Base-by-base conservation (phyloP, 345 rosid genomes). In the Angophora floribunda region DNA sequence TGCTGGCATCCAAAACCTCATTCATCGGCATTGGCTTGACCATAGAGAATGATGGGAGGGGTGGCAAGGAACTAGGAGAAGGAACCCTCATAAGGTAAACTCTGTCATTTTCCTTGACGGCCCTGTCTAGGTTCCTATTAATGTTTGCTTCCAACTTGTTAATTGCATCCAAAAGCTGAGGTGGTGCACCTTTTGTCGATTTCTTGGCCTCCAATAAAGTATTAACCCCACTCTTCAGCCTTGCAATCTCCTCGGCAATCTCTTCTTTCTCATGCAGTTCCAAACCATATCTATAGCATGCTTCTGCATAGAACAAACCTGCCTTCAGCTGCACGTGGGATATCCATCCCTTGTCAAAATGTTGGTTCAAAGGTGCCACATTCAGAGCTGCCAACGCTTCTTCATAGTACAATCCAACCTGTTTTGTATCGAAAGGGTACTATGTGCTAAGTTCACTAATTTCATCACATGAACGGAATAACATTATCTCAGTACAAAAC, bases 21-120 rank as follows among this genome's bases (percentile, higher is more conserved):
- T 85, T 92, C 99, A 98, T 97, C 70, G 94, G 86, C 95, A 98
- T 92, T 28, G 98, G 90, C 94, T 98, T 98, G 65, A 98, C 99
- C 99, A 98, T 91, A 17, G 99, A 95, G 91, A 98, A 96, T 70
- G 97, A 94, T 75, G 98, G 95, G 85, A 98, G 94, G 85, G 96
- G 94, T 52, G 97, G 89, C 65, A 98, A 94, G 86, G 98, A 94
- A 95, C 97, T 90, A 13, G 96, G 96, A 50, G 97, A 86, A 88
- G 99, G 99, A 93, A 98, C 95, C 91, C 99, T 96, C 99, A 97
- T 98, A 86, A 98, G 96, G 91, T 98, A 98, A 89, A 98, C 99
- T 91, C 99, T 94, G 85, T 98, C 98, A 94, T 98, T 98, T 93
- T 98, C 99, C 94, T 98, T 98, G 86, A 95, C 90, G 52, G 99